A percentile compares a stretch with the other conserved stretches of the same genome.
phyloP scores from a whole-genome alignment of 257 asterid genomes.

The Penstemon barbatus region DNA sequence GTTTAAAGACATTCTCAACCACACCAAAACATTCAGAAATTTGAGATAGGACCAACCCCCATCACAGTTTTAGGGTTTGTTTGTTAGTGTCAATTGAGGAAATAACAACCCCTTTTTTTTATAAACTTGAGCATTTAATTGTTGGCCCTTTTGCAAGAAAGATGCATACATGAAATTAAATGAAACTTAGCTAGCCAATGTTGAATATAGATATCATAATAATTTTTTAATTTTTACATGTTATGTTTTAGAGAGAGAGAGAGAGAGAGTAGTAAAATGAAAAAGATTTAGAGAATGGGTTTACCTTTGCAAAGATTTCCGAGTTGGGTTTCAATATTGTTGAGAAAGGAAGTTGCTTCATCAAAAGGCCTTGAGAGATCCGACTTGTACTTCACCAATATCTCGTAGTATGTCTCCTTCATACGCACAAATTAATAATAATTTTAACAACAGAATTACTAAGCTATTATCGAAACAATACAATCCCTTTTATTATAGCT shows the following conservation, averaged over 20 bases:
- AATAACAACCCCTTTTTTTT: background rate
- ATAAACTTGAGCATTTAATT: constrained; percentile 40
- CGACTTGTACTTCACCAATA: constrained; percentile 68
- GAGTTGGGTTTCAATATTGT: constrained; percentile 64
- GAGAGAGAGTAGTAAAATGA: background rate
- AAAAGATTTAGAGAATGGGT: background rate
- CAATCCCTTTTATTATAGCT: no score
- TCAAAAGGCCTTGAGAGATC: constrained; percentile 78
- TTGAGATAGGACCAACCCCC: background rate
- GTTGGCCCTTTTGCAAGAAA: background rate
- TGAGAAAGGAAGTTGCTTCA: constrained; percentile 81
- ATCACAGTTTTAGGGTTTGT: background rate
- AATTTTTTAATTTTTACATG: no score
- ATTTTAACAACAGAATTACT: no score
- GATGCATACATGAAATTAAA: constrained; percentile 29
- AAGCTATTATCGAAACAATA: no score
- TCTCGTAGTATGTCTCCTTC: constrained; percentile 71
- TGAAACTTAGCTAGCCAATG: background rate
- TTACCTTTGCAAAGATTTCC: constrained; percentile 65
- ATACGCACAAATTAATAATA: background rate
- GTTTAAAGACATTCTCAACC: constrained; percentile 26
- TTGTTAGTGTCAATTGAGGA: no score
- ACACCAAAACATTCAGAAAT: constrained; percentile 7
- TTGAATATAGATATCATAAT: no score
- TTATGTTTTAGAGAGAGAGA: background rate